Conservation (phyloP, 2,329 filamentous ascomycete species). For the Thelonectria discophora region DNA sequence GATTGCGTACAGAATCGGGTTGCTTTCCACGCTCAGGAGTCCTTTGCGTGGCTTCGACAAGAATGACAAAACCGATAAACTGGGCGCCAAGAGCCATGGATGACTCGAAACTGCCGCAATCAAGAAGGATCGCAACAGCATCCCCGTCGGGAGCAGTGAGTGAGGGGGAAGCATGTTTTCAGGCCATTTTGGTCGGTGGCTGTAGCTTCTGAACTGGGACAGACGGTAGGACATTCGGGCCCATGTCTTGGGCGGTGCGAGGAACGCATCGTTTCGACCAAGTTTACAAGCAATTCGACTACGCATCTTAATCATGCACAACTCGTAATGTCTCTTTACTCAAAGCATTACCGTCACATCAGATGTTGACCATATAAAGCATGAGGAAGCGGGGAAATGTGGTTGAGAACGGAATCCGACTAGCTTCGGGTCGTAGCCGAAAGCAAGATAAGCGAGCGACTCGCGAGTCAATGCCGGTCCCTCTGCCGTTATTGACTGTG, state of each 20-base stretch:
- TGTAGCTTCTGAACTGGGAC: background rate
- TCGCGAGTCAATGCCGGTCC: too few relatives aligned
- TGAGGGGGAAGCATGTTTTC: conserved; percentile 56
- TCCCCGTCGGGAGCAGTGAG: conserved; percentile 43
- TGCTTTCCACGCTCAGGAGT: conserved; percentile 57
- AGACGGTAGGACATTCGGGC: background rate
- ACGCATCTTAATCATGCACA: background rate
- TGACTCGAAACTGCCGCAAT: conserved; percentile 54
- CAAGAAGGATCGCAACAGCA: conserved; percentile 52
- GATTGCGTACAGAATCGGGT: conserved; percentile 56
- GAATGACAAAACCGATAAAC: conserved; percentile 47
- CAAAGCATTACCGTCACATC: background rate
- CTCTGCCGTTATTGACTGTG: too few relatives aligned
- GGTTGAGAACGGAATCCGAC: background rate
- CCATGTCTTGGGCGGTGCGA: background rate
- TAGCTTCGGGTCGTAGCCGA: conserved; percentile 9
- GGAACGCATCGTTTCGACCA: background rate
- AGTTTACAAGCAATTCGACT: background rate
- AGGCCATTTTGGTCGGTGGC: background rate
- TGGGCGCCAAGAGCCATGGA: conserved; percentile 52
- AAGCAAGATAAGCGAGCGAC: conserved; percentile 9
- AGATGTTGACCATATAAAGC: background rate
- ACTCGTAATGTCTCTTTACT: background rate
- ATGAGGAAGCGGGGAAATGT: background rate
- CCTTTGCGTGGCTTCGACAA: conserved; percentile 47